Base-by-base conservation (phyloP, 2,329 filamentous ascomycete species). In the Arthroderma sp. region DNA sequence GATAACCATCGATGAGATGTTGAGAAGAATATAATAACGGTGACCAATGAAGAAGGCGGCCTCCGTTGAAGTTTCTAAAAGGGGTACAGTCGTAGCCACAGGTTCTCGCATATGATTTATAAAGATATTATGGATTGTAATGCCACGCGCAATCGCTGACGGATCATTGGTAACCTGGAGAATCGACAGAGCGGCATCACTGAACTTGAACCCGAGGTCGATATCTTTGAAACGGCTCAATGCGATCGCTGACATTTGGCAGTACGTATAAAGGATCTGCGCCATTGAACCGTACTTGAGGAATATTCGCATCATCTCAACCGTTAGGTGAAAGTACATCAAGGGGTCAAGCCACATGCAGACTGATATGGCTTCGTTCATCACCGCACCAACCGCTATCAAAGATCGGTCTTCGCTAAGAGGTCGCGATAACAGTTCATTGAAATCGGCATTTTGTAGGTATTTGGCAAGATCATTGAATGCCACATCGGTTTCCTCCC, bases 401-500 rank as follows among this genome's bases (percentile, higher is more conserved):
- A 75, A 61, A 13, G 66, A 69, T 13, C 68, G 68, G 60, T 77
- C 74, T 47, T 73, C 67, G 61, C 72, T 74, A 41, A 74, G 60
- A 5, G 75, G 71, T 52, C 67, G 70, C 21, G 68, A 63, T 35
- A 72, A 63, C 44, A 76, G 62, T 21, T 66, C 66, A 8, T 70
- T 67, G 31, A 72, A 73, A 44, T 82, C 83, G 70, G 79, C 79
- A 43, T 74, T 77, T 66, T 80, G 78, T 11, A 90, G 78, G 64
- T 78, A 78, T 1, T 77, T 69, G n/a, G 80, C 78, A 17, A 86
- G 73, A 55, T 78, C 76, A 62, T 83, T 78, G 64, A 93, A 95
- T 56, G 85, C 82, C 17, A 74, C 73, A 66, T 96, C 91, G 65
- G 88, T 94, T 63, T 86, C 81, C 63, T 91, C 83, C 68, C 84